A percentile compares a stretch with the other conserved stretches of the same genome.
Conservation (phyloP, 2,329 filamentous ascomycete species). For the Colletotrichum orchidophilum region DNA sequence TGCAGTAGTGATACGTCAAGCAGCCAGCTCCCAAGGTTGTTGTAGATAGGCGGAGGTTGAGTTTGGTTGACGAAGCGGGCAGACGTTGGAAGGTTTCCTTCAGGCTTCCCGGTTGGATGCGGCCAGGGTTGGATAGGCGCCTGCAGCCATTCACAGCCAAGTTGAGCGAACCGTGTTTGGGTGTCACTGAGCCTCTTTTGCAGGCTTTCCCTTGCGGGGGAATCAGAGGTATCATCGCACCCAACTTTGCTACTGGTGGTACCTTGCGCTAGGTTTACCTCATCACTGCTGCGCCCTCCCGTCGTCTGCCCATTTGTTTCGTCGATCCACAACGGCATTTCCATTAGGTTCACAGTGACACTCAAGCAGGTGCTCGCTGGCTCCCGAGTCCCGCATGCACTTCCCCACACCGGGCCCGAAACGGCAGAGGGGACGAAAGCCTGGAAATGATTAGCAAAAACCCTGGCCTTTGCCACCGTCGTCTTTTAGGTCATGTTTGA, state of each 20-base stretch:
- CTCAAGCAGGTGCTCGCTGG: background rate
- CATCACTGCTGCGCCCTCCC: too few relatives aligned
- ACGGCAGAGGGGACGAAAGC: slow-evolving; percentile 3
- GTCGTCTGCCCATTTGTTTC: slow-evolving; percentile 6
- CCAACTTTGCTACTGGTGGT: background rate
- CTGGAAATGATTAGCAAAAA: slow-evolving; percentile 14
- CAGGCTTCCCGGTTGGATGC: background rate
- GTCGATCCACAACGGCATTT: slow-evolving; percentile 10
- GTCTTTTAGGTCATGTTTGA: background rate
- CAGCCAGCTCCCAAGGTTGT: background rate
- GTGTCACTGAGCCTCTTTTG: slow-evolving; percentile 13
- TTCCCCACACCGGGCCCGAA: slow-evolving; percentile 18
- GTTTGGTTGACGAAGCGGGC: background rate
- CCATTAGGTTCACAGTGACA: too few relatives aligned
- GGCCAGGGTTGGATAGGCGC: slow-evolving; percentile 20
- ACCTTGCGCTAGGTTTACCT: background rate
- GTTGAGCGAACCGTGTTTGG: slow-evolving; percentile 1
- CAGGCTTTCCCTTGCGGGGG: background rate
- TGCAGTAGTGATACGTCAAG: background rate
- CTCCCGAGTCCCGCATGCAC: background rate
- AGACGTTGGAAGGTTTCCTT: slow-evolving; percentile 15
- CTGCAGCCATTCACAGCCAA: slow-evolving; percentile 14
- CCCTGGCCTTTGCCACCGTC: background rate
- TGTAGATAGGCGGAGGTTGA: background rate
- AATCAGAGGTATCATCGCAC: background rate